Conservation (phyloP, 768 basidiomycete genomes). For the Mycena indigotica region DNA sequence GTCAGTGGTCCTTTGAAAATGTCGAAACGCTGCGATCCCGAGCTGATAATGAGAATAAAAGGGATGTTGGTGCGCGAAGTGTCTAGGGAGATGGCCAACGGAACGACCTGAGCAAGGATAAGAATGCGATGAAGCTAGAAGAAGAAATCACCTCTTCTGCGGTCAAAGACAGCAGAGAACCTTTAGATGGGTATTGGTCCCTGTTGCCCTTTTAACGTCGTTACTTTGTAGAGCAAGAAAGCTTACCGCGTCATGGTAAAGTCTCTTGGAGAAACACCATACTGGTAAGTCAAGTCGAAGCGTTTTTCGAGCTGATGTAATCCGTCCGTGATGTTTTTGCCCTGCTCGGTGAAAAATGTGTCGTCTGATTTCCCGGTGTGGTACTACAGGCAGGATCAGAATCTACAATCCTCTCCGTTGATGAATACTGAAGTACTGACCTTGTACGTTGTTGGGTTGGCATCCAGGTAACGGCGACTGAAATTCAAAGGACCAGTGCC, state of each 20-base stretch:
- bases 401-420: no score
- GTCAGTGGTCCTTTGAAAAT: constrained; percentile 56
- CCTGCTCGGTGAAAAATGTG: constrained; percentile 62
- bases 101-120: constrained; percentile 31
- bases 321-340: constrained; percentile 46
- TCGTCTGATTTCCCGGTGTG: constrained; percentile 56
- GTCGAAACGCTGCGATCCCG: constrained; percentile 49
- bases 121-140: constrained; percentile 15
- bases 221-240: no score
- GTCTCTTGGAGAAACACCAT: constrained; percentile 58
- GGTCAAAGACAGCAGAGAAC: constrained; percentile 48
- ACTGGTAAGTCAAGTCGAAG: constrained; percentile 52
- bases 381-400: constrained; percentile 43
- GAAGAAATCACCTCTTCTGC: constrained; percentile 33
- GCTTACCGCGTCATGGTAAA: constrained; percentile 54
- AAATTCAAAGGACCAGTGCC: constrained; percentile 55
- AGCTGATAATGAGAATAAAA: constrained; percentile 48
- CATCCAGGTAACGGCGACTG: constrained; percentile 74
- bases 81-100: constrained; percentile 44
- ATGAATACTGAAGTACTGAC: constrained; percentile 32
- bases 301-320: constrained; percentile 40
- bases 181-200: constrained; percentile 45
- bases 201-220: constrained; percentile 26
- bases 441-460: constrained; percentile 76
- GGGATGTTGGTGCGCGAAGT: constrained; percentile 47